Evolutionary conservation across 768 basidiomycete species (phyloP).

Genomic region (Mycena kentingensis): DNA sequence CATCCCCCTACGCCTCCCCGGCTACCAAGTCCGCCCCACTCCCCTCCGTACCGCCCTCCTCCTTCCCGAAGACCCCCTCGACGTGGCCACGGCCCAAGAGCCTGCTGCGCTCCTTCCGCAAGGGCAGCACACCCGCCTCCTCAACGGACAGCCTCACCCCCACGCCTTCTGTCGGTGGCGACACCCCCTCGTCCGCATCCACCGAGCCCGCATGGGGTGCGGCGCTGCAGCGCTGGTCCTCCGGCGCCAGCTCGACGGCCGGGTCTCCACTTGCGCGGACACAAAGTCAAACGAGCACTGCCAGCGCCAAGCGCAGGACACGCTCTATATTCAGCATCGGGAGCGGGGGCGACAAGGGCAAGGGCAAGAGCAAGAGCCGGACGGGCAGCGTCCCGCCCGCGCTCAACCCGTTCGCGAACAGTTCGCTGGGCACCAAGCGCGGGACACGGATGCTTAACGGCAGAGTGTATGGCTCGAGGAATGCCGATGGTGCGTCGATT

Average conservation of each 20-base stretch:
- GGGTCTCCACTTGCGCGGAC: conserved; percentile 14
- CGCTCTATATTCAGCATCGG: conserved; percentile 11
- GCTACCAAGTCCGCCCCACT: conserved; percentile 14
- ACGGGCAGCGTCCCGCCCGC: conserved; percentile 1
- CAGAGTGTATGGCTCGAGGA: conserved; percentile 69
- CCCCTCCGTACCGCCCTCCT: conserved; percentile 26
- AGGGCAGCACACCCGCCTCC: conserved; percentile 28
- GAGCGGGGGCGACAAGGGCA: background rate
- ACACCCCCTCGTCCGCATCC: no score
- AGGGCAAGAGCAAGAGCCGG: background rate
- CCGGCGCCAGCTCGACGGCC: conserved; percentile 30
- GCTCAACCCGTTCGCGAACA: conserved; percentile 16
- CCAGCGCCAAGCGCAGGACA: conserved; percentile 3
- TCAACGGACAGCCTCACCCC: conserved; percentile 40
- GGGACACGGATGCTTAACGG: conserved; percentile 81
- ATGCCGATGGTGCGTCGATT: conserved; percentile 24
- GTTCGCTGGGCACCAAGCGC: conserved; percentile 25
- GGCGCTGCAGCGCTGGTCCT: conserved; percentile 25
- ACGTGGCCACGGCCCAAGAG: conserved; percentile 12
- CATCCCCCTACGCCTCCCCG: conserved; percentile 29
- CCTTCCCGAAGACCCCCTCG: conserved; percentile 23
- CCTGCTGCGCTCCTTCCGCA: conserved; percentile 17
- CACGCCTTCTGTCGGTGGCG: conserved; percentile 40
- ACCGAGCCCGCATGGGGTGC: conserved; percentile 24
- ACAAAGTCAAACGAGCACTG: conserved; percentile 9